These are phyloP conservation scores for Corrigiola litoralis DNA, from an alignment of 179 eudicot genomes.

Conservation along the genomic window DNA sequence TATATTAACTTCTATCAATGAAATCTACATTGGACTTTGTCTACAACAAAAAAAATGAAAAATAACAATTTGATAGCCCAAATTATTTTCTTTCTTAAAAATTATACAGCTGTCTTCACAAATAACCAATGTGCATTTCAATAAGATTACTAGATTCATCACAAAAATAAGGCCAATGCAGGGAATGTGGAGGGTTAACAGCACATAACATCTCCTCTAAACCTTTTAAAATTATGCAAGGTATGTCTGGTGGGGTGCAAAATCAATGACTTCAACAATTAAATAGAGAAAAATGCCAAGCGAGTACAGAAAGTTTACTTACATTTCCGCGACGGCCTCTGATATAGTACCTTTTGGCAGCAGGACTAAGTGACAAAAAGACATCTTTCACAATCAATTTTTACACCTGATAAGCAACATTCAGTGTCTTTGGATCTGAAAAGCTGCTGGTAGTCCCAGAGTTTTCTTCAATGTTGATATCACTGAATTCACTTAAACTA, in stretches of 20 bases:
- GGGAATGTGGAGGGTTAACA: not conserved
- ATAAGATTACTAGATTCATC: too few species aligned
- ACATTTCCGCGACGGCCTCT: constrained; percentile 10
- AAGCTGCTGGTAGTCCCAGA: constrained; percentile 16
- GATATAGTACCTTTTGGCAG: not conserved
- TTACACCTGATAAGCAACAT: constrained; percentile 40
- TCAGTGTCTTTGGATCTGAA: constrained; percentile 21
- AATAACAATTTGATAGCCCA: too few species aligned
- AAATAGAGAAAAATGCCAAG: not conserved
- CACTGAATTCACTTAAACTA: constrained; percentile 33
- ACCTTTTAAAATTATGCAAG: not conserved
- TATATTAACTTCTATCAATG: too few species aligned
- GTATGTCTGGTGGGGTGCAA: not conserved
- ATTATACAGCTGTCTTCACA: too few species aligned
- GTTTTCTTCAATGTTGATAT: constrained; percentile 17
- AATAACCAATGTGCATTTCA: too few species aligned
- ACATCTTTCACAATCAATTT: constrained; percentile 8
- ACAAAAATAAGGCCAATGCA: not conserved
- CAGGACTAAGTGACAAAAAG: not conserved
- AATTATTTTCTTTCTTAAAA: too few species aligned
- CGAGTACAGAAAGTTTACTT: constrained; percentile 11
- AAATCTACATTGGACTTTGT: too few species aligned
- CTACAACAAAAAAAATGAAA: too few species aligned
- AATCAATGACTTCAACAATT: not conserved
- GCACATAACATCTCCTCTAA: not conserved